Percentiles rank a stretch among this genome's conserved stretches.
Evolutionary conservation across 176 grass and related monocot genomes (phyloP).

Genomic region (Phyllostachys edulis): DNA sequence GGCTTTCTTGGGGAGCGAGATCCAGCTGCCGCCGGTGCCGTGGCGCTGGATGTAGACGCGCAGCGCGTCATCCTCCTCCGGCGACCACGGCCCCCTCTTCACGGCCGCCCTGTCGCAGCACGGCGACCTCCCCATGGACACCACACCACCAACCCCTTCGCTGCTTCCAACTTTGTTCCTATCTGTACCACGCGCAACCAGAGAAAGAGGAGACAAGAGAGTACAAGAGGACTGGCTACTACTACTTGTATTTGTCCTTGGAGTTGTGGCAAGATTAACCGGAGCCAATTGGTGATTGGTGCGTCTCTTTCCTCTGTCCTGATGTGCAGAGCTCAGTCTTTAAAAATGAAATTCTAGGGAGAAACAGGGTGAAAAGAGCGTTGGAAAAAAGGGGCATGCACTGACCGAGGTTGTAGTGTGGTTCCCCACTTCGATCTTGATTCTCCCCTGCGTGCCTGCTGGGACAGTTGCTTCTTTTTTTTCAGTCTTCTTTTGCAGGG

Average conservation of each 20-base stretch:
- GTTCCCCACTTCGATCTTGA: conserved; percentile 34
- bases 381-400: neutral
- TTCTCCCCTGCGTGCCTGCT: neutral
- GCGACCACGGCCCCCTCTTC: conserved; percentile 86
- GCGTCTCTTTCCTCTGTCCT: neutral
- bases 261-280: no score
- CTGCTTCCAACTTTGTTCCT: neutral
- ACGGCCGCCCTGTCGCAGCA: conserved; percentile 87
- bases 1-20: conserved; percentile 70
- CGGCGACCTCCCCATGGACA: conserved; percentile 71
- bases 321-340: neutral
- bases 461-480: neutral
- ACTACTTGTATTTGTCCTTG: neutral
- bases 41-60: conserved; percentile 59
- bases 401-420: conserved; percentile 6
- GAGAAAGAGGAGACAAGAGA: neutral
- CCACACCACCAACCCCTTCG: neutral
- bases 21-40: conserved; percentile 82
- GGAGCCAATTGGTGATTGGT: neutral
- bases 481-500: neutral
- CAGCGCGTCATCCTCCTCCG: conserved; percentile 76
- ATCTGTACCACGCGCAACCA: neutral
- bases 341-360: neutral
- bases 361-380: conserved; percentile 14
- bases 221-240: neutral